A percentile compares a stretch with the other conserved stretches of the same genome.
These are phyloP conservation scores for Ramaria sp. DNA, from an alignment of 768 basidiomycete species.

Conservation along the genomic window DNA sequence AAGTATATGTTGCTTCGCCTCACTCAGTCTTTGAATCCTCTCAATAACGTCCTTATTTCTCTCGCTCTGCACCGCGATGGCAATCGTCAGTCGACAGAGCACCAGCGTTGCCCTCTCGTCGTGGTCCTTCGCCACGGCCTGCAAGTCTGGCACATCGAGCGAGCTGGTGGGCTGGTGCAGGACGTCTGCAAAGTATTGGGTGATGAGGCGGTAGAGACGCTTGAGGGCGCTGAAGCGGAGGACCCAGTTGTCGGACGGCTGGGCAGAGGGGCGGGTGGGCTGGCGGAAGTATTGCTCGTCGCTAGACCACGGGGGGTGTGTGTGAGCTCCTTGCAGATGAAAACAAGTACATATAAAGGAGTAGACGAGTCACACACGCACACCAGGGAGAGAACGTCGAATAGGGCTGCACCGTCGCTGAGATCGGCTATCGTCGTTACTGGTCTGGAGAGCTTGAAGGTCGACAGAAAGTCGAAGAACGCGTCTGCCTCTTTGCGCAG, in stretches of 20 bases:
- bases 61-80: slow-evolving; percentile 82
- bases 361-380: no score
- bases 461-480: slow-evolving; percentile 71
- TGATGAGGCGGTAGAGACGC: slow-evolving; percentile 77
- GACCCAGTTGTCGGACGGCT: slow-evolving; percentile 82
- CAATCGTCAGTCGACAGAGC: slow-evolving; percentile 74
- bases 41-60: slow-evolving; percentile 82
- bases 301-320: slow-evolving; percentile 29
- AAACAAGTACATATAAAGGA: not conserved
- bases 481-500: slow-evolving; percentile 61
- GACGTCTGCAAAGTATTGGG: slow-evolving; percentile 78
- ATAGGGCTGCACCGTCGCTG: slow-evolving; percentile 67
- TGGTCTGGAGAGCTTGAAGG: slow-evolving; percentile 56
- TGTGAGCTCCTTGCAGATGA: not conserved
- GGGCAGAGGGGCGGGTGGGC: slow-evolving; percentile 42
- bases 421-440: slow-evolving; percentile 59
- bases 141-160: slow-evolving; percentile 82
- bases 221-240: slow-evolving; percentile 76
- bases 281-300: slow-evolving; percentile 73
- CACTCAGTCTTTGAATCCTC: slow-evolving; percentile 75
- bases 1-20: slow-evolving; percentile 75
- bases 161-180: slow-evolving; percentile 68
- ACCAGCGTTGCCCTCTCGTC: slow-evolving; percentile 53
- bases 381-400: slow-evolving; percentile 67
- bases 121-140: slow-evolving; percentile 76